These are phyloP conservation scores for Coemansia reversa DNA, from an alignment of 192 early-diverging fungal genomes.

Conservation along the genomic window DNA sequence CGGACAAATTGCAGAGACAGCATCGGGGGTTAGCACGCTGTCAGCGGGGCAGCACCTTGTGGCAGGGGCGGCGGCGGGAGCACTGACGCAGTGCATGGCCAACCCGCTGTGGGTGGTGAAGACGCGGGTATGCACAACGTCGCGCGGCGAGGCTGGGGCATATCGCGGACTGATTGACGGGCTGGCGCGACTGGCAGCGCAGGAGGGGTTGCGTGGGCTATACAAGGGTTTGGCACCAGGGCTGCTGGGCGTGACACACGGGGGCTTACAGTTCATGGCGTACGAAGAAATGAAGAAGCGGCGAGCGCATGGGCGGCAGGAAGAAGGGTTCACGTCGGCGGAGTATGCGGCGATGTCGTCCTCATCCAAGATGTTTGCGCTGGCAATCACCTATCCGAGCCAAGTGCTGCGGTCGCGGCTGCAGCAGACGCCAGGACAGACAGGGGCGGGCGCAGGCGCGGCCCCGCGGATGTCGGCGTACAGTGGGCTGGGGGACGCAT, in stretches of 20 bases:
- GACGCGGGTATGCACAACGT: slow-evolving; percentile 76
- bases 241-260: slow-evolving; percentile 91
- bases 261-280: slow-evolving; percentile 96
- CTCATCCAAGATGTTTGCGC: slow-evolving; percentile 82
- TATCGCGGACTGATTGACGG: slow-evolving; percentile 71
- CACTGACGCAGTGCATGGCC: slow-evolving; percentile 66
- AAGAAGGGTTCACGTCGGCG: slow-evolving; percentile 47
- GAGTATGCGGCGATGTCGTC: slow-evolving; percentile 87
- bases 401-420: slow-evolving; percentile 86
- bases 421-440: slow-evolving; percentile 62
- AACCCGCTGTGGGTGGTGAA: slow-evolving; percentile 88
- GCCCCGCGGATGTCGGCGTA: slow-evolving; percentile 58
- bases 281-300: slow-evolving; percentile 96
- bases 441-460: slow-evolving; percentile 28
- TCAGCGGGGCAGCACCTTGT: slow-evolving; percentile 75
- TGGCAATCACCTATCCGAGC: slow-evolving; percentile 88
- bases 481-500: slow-evolving; percentile 67
- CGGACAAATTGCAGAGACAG: slow-evolving; percentile 44
- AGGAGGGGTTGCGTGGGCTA: slow-evolving; percentile 74
- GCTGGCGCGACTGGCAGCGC: slow-evolving; percentile 55
- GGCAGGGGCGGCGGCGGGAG: slow-evolving; percentile 77
- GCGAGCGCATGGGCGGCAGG: slow-evolving; percentile 27
- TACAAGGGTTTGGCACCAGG: slow-evolving; percentile 83
- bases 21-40: slow-evolving; percentile 55
- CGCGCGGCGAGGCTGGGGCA: slow-evolving; percentile 54